These are phyloP conservation scores for Circinella umbellata DNA, from an alignment of 371 early-diverging fungal genomes.

Conservation along the genomic window DNA sequence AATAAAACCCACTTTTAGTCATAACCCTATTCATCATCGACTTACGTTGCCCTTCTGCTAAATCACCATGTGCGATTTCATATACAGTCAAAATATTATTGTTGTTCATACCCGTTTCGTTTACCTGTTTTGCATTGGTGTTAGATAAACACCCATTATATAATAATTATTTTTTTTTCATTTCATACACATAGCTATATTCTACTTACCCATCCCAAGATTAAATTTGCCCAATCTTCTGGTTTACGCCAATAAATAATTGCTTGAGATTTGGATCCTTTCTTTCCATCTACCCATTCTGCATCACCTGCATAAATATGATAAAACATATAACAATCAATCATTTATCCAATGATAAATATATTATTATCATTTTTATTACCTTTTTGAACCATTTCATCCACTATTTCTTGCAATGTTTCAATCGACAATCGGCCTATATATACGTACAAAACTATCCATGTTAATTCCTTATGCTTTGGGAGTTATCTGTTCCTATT, in stretches of 20 bases:
- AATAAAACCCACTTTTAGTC: too few species aligned
- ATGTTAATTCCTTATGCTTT: too few species aligned
- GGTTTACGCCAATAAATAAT: constrained; percentile 88
- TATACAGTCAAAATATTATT: constrained; percentile 81
- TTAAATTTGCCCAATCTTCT: constrained; percentile 85
- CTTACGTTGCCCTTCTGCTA: constrained; percentile 74
- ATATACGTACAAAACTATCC: too few species aligned
- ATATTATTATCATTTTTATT: constrained; percentile 6
- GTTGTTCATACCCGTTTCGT: constrained; percentile 75
- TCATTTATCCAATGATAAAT: not conserved
- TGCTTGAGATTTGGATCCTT: constrained; percentile 59
- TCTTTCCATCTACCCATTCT: constrained; percentile 71
- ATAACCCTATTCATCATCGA: not conserved
- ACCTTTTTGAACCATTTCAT: constrained; percentile 78
- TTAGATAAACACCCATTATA: not conserved
- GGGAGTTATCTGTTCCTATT: too few species aligned
- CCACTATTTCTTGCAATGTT: constrained; percentile 70
- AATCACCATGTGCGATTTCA: constrained; percentile 84
- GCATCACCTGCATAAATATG: constrained; percentile 60
- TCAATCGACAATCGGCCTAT: constrained; percentile 61
- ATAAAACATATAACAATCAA: too few species aligned
- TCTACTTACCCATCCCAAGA: constrained; percentile 78
- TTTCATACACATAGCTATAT: constrained; percentile 3
- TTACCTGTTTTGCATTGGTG: constrained; percentile 46
- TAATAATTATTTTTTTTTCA: not conserved